Percentiles rank a stretch among this genome's conserved stretches.
Evolutionary conservation across 192 early-diverging fungal species (phyloP).

Genomic region (Mortierella alpina): DNA sequence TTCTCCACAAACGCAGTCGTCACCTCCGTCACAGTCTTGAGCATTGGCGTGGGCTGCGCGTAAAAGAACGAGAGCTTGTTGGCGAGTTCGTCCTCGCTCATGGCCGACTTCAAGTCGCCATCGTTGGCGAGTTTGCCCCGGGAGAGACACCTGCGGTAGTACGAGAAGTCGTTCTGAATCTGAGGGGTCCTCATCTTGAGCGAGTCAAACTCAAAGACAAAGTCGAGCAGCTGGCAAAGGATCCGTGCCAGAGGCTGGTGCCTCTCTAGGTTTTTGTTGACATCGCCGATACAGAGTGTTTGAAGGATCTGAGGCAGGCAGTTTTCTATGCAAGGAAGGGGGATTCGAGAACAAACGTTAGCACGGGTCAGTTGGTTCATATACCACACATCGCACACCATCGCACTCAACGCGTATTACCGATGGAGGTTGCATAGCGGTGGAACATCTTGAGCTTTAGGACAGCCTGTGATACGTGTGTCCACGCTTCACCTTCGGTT

Average conservation of each 20-base stretch:
- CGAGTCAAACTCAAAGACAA: conserved; percentile 92
- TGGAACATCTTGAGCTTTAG: conserved; percentile 82
- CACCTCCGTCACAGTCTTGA: conserved; percentile 87
- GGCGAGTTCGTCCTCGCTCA: conserved; percentile 86
- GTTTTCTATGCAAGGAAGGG: conserved; percentile 55
- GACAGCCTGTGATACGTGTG: conserved; percentile 83
- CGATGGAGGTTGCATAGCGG: conserved; percentile 79
- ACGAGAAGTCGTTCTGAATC: conserved; percentile 98
- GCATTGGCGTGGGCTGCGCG: conserved; percentile 94
- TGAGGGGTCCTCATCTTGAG: conserved; percentile 87
- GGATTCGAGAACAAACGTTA: neutral
- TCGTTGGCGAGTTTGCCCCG: conserved; percentile 78
- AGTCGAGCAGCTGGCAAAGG: conserved; percentile 86
- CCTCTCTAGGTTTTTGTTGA: conserved; percentile 72
- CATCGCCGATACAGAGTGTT: conserved; percentile 72
- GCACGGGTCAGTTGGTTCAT: neutral
- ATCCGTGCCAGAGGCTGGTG: conserved; percentile 83
- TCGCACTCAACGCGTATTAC: conserved; percentile 56
- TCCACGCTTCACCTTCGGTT: conserved; percentile 92
- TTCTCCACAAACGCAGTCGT: conserved; percentile 74
- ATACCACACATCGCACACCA: neutral
- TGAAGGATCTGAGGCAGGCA: conserved; percentile 71
- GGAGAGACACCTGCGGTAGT: conserved; percentile 90
- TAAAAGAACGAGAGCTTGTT: conserved; percentile 96
- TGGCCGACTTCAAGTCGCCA: conserved; percentile 67